Base-by-base conservation (phyloP, 805 yeast genomes). In the Peterozyma xylosa region DNA sequence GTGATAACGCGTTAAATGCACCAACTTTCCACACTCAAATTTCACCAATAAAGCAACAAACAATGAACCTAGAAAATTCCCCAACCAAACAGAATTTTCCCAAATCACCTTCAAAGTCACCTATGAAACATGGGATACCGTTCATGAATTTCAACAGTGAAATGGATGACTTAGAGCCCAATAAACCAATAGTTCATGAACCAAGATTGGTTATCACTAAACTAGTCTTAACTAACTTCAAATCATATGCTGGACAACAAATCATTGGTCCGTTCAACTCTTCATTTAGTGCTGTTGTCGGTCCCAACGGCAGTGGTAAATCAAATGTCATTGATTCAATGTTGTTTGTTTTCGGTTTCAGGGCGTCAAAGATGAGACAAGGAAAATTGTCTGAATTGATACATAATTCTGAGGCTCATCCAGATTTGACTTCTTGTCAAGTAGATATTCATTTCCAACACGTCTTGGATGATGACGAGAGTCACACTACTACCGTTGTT, bases 291-390 rank as follows among this genome's bases (percentile, higher is more conserved):
- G 98, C 99, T 0, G 95, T 93, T 10, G 97, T 93, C 11, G 99
- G 99, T 0, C 99, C 99, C 5, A 93, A 93, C 60, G 99, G 99
- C 32, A 85, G 97, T 1, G 99, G 99, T 7, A 93, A 93, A 65
- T 86, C 96, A 36, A 93, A 93, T 58, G 85, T 93, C 80, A 90
- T 93, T 85, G 99, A 93, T 60, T 97, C 99, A 33, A 84, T 93
- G 38, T 83, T 96, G 16, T 93, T 93, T 62, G 99, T 95, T 1
- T 93, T 93, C 67, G 99, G 99, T 0, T 93, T 93, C 64, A 71
- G 98, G 46, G 98, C 99, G 0, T 79, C 80, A 58, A 93, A 95
- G 60, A 89, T 93, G 96, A 81, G 99, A 57, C 99, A 93, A 53
- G 86, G 91, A 1, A 91, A 89, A 57, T 63, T 93, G n/a, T 80